Conservation (phyloP, 768 basidiomycete genomes). For the Thelephora ganbajun region DNA sequence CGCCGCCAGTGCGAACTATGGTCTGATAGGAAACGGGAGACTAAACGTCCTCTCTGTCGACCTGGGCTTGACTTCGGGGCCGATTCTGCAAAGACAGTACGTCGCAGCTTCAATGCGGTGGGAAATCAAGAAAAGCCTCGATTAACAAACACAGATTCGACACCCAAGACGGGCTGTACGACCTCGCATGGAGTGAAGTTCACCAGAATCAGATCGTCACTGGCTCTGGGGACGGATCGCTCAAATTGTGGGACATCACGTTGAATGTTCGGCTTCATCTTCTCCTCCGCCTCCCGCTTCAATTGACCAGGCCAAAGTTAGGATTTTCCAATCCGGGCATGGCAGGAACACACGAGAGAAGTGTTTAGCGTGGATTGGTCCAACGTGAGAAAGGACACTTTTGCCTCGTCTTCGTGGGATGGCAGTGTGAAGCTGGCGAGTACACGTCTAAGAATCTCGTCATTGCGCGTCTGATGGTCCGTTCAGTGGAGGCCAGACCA, state of each 20-base stretch:
- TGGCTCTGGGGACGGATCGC: conserved; percentile 80
- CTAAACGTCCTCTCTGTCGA: conserved; percentile 49
- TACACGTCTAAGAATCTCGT: neutral
- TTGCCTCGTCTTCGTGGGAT: conserved; percentile 87
- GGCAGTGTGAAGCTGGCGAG: conserved; percentile 65
- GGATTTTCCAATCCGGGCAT: conserved; percentile 81
- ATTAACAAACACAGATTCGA: conserved; percentile 60
- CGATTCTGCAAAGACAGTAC: conserved; percentile 56
- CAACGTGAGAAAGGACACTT: conserved; percentile 79
- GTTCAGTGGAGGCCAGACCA: conserved; percentile 78
- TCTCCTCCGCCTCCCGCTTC: neutral
- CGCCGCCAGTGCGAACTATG: conserved; percentile 85
- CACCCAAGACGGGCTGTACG: conserved; percentile 81
- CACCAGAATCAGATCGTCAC: conserved; percentile 91
- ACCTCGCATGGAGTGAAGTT: conserved; percentile 88
- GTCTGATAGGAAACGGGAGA: conserved; percentile 91
- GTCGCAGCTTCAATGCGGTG: conserved; percentile 15
- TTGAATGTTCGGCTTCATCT: conserved; percentile 49
- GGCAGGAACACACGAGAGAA: conserved; percentile 91
- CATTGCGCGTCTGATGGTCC: conserved; percentile 2
- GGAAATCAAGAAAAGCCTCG: conserved; percentile 12
- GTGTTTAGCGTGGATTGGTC: conserved; percentile 95
- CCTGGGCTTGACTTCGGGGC: conserved; percentile 26
- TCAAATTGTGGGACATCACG: conserved; percentile 83
- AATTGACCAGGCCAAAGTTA: conserved; percentile 24